Percentiles rank a stretch among this genome's conserved stretches.
Conservation (phyloP, 2,329 filamentous ascomycete species). For the Venturia asperata region DNA sequence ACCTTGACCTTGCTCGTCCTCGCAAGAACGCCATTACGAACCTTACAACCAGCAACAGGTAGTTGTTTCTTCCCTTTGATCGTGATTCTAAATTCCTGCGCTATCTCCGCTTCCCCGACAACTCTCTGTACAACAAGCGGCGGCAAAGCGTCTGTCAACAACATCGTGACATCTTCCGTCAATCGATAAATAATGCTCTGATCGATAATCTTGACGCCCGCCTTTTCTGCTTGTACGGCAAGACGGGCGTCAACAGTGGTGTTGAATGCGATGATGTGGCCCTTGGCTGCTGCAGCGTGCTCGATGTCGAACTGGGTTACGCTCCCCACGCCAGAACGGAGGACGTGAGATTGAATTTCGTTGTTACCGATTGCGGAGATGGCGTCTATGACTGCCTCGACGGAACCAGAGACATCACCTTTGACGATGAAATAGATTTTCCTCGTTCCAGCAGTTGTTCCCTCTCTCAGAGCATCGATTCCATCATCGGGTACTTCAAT, state of each 20-base stretch:
- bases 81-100: constrained; percentile 77
- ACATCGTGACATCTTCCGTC: constrained; percentile 62
- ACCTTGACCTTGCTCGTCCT: constrained; percentile 62
- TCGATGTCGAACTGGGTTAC: constrained; percentile 84
- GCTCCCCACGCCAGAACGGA: constrained; percentile 69
- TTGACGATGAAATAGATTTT: constrained; percentile 79
- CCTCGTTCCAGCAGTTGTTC: constrained; percentile 39
- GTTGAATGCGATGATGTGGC: constrained; percentile 83
- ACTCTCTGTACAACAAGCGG: constrained; percentile 62
- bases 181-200: constrained; percentile 82
- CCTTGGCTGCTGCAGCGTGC: constrained; percentile 69
- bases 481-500: constrained; percentile 23
- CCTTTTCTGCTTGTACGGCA: constrained; percentile 62
- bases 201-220: constrained; percentile 71
- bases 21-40: constrained; percentile 70
- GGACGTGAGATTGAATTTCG: constrained; percentile 69
- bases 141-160: constrained; percentile 62
- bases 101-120: constrained; percentile 78
- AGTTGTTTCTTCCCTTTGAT: constrained; percentile 62
- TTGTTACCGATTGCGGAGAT: constrained; percentile 74
- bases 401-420: constrained; percentile 87
- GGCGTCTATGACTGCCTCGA: constrained; percentile 77
- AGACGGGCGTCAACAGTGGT: constrained; percentile 61
- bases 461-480: constrained; percentile 33
- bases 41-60: constrained; percentile 78